Evolutionary conservation across 2,329 filamentous ascomycete genomes (phyloP), one percentile per base, ranked within the genome.

Genomic region (Sporothrix brunneoviolacea): DNA sequence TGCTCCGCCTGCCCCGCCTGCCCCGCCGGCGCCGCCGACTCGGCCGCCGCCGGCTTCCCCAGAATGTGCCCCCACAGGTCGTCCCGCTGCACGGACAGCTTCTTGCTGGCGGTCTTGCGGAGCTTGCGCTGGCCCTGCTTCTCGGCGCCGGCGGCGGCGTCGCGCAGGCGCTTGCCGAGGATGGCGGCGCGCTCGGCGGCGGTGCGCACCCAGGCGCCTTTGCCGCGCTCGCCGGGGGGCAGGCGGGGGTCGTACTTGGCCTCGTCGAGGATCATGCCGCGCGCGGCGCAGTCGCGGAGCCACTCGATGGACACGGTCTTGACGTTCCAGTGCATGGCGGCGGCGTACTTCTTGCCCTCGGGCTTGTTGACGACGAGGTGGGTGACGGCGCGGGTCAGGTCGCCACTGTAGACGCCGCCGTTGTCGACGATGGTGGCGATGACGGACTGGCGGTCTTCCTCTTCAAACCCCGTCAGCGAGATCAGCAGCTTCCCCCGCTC

Each of bases 1-100:
- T n/a, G n/a, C n/a, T n/a, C n/a, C n/a, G n/a, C n/a, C n/a, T n/a
- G n/a, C n/a, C n/a, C n/a, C n/a, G n/a, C n/a, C n/a, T n/a, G 36
- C 18, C 16, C 8, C 8, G 24, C 24, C 6, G 47, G 16, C 2
- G 37, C 10, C 3, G 38, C 22, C 12, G 42, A 19, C 13, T 48
- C 45, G n/a, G 22, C 39, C 15, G 5, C 27, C 8, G 38, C 32
- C 5, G 50, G 32, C 51, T 69, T 64, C 50, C 82, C 82, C 21
- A 93, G 77, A 53, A 98, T 94, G 60, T 94, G 88, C 5, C 85
- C 85, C 91, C 91, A 97, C n/a, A 97, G 76, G 24, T 81, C 83
- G 59, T 91, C 83, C 58, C 83, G 85, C 61, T 96, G 90, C 44
- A 77, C 86, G 52, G 77, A 83, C 28, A 97, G 71, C 64, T 89